Base-by-base conservation (phyloP, 768 basidiomycete species). In the Rhodotorula paludigena region DNA sequence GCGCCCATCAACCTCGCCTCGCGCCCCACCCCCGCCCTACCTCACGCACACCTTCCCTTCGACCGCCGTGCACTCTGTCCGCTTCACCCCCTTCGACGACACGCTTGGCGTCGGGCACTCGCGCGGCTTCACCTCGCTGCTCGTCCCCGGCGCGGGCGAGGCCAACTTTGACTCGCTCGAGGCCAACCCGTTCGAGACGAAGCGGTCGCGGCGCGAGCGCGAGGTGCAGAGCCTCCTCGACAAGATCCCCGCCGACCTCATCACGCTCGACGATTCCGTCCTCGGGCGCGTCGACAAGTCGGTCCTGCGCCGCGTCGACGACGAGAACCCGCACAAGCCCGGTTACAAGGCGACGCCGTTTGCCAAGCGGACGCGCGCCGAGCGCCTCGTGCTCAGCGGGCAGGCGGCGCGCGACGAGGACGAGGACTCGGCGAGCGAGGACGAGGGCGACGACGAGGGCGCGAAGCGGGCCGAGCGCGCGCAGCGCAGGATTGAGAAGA, bases 181-280 rank as follows among this genome's bases (percentile, higher is more conserved):
- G 78, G 90, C 91, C 0, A 93, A 99, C 84, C 92, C 93, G 5
- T 97, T 89, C 80, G 94, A 99, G 79, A 84, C 87, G 75, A 85
- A 84, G 77, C 86, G 85, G 69, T 82, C 88, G 30, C 80, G 92
- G 64, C 82, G 89, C 61, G 96, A 98, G 80, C 83, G 89, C 63
- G 96, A 98, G 78, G 91, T 98, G 74, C 87, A 89, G 77, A 84
- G 82, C 51, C 83, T 99, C 20, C 80, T 99, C 67, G 94, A 99
- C 78, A 93, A 94, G 89, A 87, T 97, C 67, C 89, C 88, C 81
- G 88, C 91, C 6, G 93, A 97, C 69, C 85, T 93, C 80, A 98
- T 99, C 72, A 82, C 89, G 0, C 83, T 81, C 64, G 81, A 81
- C 64, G 72, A 77, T 35, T 76, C 80, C 48, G 73, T 78, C 60